Evolutionary conservation across 78 protist genomes (phyloP).

Genomic region (Goniomonas avonlea): DNA sequence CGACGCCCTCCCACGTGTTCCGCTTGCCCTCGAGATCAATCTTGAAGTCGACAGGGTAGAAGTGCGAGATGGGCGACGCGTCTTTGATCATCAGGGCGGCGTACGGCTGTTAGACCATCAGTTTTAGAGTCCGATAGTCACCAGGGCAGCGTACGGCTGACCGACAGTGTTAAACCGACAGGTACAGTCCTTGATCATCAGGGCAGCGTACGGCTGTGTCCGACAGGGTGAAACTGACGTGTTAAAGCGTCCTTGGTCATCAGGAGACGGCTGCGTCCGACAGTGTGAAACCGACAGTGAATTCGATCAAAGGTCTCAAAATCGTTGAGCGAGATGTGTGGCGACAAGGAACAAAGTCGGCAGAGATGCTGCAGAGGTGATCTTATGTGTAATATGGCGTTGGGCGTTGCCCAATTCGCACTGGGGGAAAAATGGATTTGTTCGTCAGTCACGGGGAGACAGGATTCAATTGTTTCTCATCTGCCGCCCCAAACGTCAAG

Average conservation of each 20-base stretch:
- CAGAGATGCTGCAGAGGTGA: no score
- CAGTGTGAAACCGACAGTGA: no score
- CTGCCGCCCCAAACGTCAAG: no score
- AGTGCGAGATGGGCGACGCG: slow-evolving; percentile 55
- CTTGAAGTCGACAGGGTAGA: slow-evolving; percentile 64
- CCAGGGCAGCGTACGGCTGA: neutral
- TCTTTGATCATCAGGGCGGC: neutral
- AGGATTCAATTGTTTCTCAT: no score
- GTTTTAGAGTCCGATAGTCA: neutral
- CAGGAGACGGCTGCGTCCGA: no score
- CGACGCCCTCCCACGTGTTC: slow-evolving; percentile 42
- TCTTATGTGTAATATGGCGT: no score
- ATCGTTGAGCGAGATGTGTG: no score
- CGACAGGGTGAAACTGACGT: neutral
- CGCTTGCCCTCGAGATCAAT: slow-evolving; percentile 61
- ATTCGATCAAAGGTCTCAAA: no score
- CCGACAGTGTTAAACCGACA: neutral
- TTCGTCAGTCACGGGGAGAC: neutral
- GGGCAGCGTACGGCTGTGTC: neutral
- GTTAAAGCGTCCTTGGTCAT: no score
- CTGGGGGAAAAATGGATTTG: neutral
- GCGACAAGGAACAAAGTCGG: no score
- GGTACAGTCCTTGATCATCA: neutral
- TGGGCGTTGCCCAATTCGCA: no score
- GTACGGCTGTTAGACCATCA: neutral